phyloP scores from a whole-genome alignment of 2,329 filamentous ascomycete species.

The Paraconiothyrium brasiliense region DNA sequence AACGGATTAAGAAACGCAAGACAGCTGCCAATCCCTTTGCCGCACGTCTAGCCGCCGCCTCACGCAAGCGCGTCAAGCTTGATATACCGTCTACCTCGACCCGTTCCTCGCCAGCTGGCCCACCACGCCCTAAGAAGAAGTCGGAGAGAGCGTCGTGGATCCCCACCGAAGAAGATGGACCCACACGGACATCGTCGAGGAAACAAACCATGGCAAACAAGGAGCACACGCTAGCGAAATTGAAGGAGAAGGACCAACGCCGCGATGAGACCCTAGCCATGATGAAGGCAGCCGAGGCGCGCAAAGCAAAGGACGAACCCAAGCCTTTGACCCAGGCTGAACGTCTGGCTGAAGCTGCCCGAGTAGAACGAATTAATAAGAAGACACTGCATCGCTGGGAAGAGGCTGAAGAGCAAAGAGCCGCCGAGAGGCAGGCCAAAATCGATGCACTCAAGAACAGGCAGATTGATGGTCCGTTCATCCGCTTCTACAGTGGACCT shows the following conservation, averaged over 20 bases:
- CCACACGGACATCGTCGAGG: constrained; percentile 69
- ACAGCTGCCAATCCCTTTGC: constrained; percentile 63
- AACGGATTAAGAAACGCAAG: constrained; percentile 76
- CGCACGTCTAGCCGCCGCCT: constrained; percentile 47
- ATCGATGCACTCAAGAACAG: constrained; percentile 88
- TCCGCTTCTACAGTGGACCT: constrained; percentile 93
- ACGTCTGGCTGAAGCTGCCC: constrained; percentile 80
- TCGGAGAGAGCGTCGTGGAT: constrained; percentile 77
- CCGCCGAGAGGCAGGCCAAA: constrained; percentile 82
- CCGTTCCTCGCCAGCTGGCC: constrained; percentile 58
- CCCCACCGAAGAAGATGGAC: constrained; percentile 69
- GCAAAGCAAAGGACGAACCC: constrained; percentile 77
- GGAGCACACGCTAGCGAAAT: constrained; percentile 69
- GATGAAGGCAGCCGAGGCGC: constrained; percentile 69
- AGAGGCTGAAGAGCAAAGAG: constrained; percentile 86
- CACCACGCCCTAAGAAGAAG: constrained; percentile 69
- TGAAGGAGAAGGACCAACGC: constrained; percentile 76
- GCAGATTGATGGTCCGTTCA: constrained; percentile 85
- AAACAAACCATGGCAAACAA: constrained; percentile 70
- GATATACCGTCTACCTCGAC: constrained; percentile 46
- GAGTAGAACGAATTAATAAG: constrained; percentile 84
- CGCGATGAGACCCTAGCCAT: constrained; percentile 74
- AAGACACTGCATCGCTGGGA: constrained; percentile 95
- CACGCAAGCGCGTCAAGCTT: constrained; percentile 51
- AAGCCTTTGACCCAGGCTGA: constrained; percentile 88